Evolutionary conservation across 805 yeast genomes (phyloP), one percentile per base, ranked within the genome.

Genomic region (Komagataella phaffii): DNA sequence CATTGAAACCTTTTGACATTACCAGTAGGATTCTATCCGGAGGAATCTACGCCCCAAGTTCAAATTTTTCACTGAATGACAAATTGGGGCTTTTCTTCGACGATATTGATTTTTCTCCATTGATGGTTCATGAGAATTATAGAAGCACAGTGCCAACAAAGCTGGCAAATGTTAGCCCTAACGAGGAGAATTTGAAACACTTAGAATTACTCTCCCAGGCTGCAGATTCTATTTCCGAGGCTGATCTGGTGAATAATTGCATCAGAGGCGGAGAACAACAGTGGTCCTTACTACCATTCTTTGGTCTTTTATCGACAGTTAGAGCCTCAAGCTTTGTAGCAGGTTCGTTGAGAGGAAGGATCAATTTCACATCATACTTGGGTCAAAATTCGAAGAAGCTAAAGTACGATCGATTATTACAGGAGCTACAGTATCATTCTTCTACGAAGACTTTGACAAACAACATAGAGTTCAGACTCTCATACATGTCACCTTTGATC

Each of bases 111-210:
- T 85, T 93, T 63, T 82, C 95, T 1, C 98, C 99, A 4, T 73
- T 91, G 55, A 91, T 93, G 98, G 78, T 93, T 51, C 97, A 91
- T 62, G 99, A 93, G 64, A 93, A 93, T 67, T 93, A 93, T 63
- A 65, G 88, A 49, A 68, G 68, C 43, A 82, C 95, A 0, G 70
- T 69, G 45, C 96, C 95, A 1, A 54, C 72, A 6, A 56, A 52
- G 50, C 51, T 60, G n/a, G 50, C 21, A 17, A 48, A 48, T 7
- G 51, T 46, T 36, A 50, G 59, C 2, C 54, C 57, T 47, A 65
- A 66, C 24, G 67, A 71, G 17, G 61, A 69, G 8, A 70, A 76
- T n/a, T 57, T 68, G 21, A 71, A 75, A 8, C 87, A 81, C 56
- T 66, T 91, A 53, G 72, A 76, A 55, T 69, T 81, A 17, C 81